Evolutionary conservation across 2,329 filamentous ascomycete species (phyloP).

Genomic region (Alternaria panax): DNA sequence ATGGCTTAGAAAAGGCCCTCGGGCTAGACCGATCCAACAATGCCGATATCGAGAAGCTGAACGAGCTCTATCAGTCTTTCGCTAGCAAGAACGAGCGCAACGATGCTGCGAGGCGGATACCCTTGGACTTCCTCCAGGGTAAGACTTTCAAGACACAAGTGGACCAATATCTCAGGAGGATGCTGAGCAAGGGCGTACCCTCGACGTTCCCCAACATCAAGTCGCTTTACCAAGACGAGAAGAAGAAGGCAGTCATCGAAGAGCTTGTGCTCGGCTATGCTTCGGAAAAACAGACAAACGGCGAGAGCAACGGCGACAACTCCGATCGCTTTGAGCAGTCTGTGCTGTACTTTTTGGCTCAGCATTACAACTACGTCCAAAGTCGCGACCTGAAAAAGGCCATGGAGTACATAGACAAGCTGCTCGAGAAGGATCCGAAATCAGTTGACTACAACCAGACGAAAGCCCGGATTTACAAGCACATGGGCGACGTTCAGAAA

Average conservation of each 20-base stretch:
- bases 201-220: constrained; percentile 98
- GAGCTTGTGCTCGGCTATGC: constrained; percentile 81
- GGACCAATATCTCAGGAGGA: constrained; percentile 78
- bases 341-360: constrained; percentile 89
- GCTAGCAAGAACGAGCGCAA: constrained; percentile 80
- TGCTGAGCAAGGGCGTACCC: constrained; percentile 91
- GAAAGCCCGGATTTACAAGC: constrained; percentile 93
- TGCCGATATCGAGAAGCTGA: constrained; percentile 72
- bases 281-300: constrained; percentile 63
- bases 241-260: constrained; percentile 79
- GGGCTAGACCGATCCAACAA: constrained; percentile 68
- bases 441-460: constrained; percentile 95
- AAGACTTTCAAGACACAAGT: constrained; percentile 81
- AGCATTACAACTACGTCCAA: constrained; percentile 93
- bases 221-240: constrained; percentile 79
- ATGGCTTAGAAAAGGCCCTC: constrained; percentile 74
- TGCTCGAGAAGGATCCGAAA: constrained; percentile 78
- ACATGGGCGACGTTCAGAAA: constrained; percentile 78
- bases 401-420: constrained; percentile 80
- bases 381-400: constrained; percentile 87
- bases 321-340: constrained; percentile 72
- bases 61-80: constrained; percentile 81
- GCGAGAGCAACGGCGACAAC: constrained; percentile 61
- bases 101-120: constrained; percentile 85
- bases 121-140: constrained; percentile 83